Conservation (phyloP, 345 rosid genomes). For the Populus ilicifolia region DNA sequence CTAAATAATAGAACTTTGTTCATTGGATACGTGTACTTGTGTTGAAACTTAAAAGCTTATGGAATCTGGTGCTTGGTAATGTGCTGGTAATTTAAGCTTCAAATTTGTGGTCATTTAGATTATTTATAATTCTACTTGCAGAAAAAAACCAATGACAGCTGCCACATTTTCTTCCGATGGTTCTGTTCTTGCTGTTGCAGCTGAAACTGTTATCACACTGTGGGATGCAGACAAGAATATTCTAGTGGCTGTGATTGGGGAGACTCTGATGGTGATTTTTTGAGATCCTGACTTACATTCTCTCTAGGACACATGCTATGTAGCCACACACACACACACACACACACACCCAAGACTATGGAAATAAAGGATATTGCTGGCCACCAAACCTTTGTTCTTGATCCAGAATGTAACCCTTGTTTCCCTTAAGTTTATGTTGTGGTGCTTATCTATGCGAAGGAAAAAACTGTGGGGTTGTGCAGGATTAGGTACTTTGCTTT, state of each 20-base stretch:
- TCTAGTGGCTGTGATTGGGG: conserved; percentile 79
- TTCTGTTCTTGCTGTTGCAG: conserved; percentile 93
- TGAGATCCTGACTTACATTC: not conserved
- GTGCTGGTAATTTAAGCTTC: not conserved
- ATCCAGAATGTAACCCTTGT: too few relatives aligned
- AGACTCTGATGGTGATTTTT: conserved; percentile 48
- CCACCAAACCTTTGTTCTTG: too few relatives aligned
- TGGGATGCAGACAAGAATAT: conserved; percentile 84
- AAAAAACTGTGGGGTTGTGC: not conserved
- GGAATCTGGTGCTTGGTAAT: not conserved
- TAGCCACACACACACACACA: not conserved
- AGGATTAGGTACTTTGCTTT: not conserved
- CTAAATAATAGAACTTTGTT: not conserved
- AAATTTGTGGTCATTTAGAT: conserved; percentile 8
- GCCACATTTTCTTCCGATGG: conserved; percentile 95
- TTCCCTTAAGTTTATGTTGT: not conserved
- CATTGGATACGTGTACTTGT: not conserved
- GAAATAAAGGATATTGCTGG: not conserved
- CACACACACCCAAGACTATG: not conserved
- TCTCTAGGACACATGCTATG: not conserved
- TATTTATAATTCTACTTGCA: conserved; percentile 27
- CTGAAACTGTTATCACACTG: conserved; percentile 77
- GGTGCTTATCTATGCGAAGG: not conserved
- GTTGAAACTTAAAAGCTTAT: not conserved
- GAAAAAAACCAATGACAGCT: conserved; percentile 87